phyloP scores from a whole-genome alignment of 352 stramenopile genomes.

The Globisporangium orthogonon region DNA sequence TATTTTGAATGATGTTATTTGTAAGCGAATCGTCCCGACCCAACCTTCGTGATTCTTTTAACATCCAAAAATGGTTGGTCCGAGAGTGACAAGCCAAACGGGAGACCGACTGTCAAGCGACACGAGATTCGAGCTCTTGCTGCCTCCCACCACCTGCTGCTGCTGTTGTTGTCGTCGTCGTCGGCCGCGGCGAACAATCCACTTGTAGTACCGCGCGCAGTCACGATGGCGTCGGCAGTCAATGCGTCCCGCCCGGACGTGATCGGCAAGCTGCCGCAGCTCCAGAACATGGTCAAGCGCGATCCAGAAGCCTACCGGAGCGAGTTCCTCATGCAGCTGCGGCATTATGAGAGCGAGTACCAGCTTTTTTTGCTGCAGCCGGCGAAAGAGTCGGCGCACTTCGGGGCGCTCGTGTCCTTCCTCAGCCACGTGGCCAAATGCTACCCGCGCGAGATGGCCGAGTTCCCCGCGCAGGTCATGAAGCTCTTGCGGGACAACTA shows the following conservation, averaged over 20 bases:
- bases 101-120: conserved; percentile 7
- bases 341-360: conserved; percentile 95
- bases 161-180: no score
- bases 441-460: conserved; percentile 79
- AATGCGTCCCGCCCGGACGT: conserved; percentile 80
- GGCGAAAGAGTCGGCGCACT: conserved; percentile 87
- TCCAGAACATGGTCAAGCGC: conserved; percentile 99
- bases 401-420: conserved; percentile 97
- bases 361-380: conserved; percentile 93
- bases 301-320: conserved; percentile 94
- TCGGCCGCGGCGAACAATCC: not conserved
- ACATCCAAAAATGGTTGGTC: conserved; percentile 10
- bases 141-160: not conserved
- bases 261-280: conserved; percentile 90
- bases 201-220: not conserved
- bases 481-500: conserved; percentile 89
- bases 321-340: conserved; percentile 97
- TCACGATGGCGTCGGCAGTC: conserved; percentile 45
- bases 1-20: not conserved
- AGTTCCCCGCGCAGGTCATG: conserved; percentile 91
- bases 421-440: conserved; percentile 90
- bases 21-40: no score
- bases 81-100: not conserved
- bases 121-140: not conserved
- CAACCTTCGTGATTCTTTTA: no score